A percentile compares a stretch with the other conserved stretches of the same genome.
These are phyloP conservation scores for Tulasnella sp. DNA, from an alignment of 768 basidiomycete species.

Conservation along the genomic window DNA sequence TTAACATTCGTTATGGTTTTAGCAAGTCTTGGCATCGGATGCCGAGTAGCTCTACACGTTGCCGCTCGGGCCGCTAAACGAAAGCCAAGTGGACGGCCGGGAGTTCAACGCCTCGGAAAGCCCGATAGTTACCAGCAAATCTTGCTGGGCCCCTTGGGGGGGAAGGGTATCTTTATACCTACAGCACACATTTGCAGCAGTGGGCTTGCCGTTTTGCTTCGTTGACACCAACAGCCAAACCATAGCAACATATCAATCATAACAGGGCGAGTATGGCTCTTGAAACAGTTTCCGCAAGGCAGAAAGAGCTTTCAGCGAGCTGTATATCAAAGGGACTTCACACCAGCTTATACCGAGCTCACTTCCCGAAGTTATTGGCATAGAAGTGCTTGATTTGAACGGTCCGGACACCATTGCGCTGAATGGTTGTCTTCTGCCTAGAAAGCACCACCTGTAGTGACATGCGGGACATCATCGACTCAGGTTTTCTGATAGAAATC, in stretches of 20 bases:
- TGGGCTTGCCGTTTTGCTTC: neutral
- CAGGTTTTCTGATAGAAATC: neutral
- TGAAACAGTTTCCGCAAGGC: neutral
- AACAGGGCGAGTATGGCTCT: neutral
- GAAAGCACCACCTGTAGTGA: neutral
- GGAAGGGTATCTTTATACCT: neutral
- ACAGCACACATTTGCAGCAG: neutral
- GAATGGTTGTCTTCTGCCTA: neutral
- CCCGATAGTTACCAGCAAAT: neutral
- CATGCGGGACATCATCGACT: neutral
- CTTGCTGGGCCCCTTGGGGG: neutral
- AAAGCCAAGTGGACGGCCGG: neutral
- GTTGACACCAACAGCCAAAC: neutral
- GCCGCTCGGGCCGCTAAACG: neutral
- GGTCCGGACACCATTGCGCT: neutral
- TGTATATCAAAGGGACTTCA: too few species aligned
- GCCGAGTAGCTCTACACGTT: neutral
- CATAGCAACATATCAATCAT: neutral
- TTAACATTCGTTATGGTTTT: neutral
- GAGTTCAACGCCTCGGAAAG: neutral
- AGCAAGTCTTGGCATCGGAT: neutral
- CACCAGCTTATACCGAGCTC: too few species aligned
- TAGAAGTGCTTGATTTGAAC: neutral
- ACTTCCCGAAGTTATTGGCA: neutral
- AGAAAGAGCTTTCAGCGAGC: neutral